Percentiles rank a stretch among this genome's conserved stretches.
These are phyloP conservation scores for Erigeron philadelphicus DNA, from an alignment of 140 eudicot genomes.

Conservation along the genomic window DNA sequence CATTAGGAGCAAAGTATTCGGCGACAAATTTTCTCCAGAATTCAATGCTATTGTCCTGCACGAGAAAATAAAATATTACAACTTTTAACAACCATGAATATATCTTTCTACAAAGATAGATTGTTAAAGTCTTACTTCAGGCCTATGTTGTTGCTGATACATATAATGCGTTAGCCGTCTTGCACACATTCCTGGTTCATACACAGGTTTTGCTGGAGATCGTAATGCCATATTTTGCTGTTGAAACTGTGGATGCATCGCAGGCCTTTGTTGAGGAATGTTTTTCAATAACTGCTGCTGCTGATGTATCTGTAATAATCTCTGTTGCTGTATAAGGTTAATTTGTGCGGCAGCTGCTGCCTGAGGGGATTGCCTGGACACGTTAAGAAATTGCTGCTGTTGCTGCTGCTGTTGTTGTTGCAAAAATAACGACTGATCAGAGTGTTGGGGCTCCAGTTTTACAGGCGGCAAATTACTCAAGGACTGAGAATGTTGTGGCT, in stretches of 20 bases:
- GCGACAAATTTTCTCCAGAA: slow-evolving; percentile 95
- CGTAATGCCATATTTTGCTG: slow-evolving; percentile 74
- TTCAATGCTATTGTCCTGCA: slow-evolving; percentile 82
- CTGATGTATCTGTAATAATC: slow-evolving; percentile 78
- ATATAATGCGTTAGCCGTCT: slow-evolving; percentile 92
- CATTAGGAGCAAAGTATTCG: slow-evolving; percentile 83
- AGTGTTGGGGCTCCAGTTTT: slow-evolving; percentile 83
- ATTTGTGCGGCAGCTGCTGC: slow-evolving; percentile 76
- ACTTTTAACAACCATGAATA: neutral
- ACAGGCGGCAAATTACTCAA: slow-evolving; percentile 72
- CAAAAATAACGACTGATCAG: slow-evolving; percentile 61
- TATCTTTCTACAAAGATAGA: slow-evolving; percentile 10
- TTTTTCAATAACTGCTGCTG: slow-evolving; percentile 79
- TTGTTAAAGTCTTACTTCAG: slow-evolving; percentile 64
- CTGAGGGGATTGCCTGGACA: slow-evolving; percentile 89
- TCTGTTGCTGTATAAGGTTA: slow-evolving; percentile 78
- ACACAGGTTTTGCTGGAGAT: slow-evolving; percentile 73
- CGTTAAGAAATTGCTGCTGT: slow-evolving; percentile 68
- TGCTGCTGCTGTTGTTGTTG: slow-evolving; percentile 57
- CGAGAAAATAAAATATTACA: slow-evolving; percentile 1
- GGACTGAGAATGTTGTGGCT: slow-evolving; percentile 69
- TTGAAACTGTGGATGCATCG: slow-evolving; percentile 71
- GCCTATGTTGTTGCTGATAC: slow-evolving; percentile 98
- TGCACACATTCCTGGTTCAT: slow-evolving; percentile 99
- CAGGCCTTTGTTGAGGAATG: slow-evolving; percentile 77